phyloP scores from a whole-genome alignment of 2,329 filamentous ascomycete species.

The Fusarium torulosum region DNA sequence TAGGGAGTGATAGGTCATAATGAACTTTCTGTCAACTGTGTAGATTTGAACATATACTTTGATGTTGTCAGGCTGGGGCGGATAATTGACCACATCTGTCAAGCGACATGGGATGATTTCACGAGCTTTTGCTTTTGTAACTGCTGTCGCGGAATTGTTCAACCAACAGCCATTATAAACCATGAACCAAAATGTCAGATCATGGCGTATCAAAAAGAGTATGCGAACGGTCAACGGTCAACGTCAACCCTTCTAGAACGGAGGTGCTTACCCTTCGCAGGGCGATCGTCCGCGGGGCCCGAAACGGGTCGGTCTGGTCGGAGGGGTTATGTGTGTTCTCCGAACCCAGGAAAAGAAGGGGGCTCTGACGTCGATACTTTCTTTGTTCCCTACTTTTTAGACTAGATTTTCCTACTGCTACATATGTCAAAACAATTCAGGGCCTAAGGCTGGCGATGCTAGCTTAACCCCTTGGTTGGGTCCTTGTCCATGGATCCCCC shows the following conservation, averaged over 20 bases:
- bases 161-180: neutral
- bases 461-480: neutral
- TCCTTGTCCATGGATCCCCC: neutral
- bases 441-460: too few relatives aligned
- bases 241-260: conserved; percentile 35
- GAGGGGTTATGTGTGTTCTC: conserved; percentile 31
- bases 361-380: neutral
- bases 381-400: too few relatives aligned
- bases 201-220: conserved; percentile 5
- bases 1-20: conserved; percentile 15
- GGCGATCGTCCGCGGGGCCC: conserved; percentile 8
- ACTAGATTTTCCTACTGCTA: too few relatives aligned
- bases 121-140: conserved; percentile 7
- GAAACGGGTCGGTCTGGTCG: conserved; percentile 18
- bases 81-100: conserved; percentile 20
- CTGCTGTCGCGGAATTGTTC: neutral
- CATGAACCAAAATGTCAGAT: conserved; percentile 9
- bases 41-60: too few relatives aligned
- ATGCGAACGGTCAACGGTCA: conserved; percentile 4
- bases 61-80: neutral
- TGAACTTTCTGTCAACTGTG: neutral
- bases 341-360: conserved; percentile 6
- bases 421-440: neutral
- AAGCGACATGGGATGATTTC: conserved; percentile 17
- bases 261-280: conserved; percentile 34